Conservation (phyloP, 2,329 filamentous ascomycete genomes). For the Verticillium zaregamsianum region DNA sequence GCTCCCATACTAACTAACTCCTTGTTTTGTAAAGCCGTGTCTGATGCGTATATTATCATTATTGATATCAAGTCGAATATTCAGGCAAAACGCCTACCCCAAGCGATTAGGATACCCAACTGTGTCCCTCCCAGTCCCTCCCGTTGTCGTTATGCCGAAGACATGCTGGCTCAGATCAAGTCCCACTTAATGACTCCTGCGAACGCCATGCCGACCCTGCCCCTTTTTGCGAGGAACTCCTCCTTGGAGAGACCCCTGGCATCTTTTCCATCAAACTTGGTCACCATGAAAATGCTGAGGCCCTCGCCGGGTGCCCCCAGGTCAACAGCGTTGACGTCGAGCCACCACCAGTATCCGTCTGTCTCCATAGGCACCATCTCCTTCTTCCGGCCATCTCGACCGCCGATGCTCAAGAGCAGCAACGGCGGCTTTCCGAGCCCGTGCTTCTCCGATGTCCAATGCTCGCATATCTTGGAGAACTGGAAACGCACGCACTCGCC, state of each 20-base stretch:
- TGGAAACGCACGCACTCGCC: slow-evolving; percentile 66
- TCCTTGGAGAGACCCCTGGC: slow-evolving; percentile 44
- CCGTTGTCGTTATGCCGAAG: not conserved
- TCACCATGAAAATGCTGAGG: slow-evolving; percentile 61
- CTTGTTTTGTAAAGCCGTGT: too few species aligned
- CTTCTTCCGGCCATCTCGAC: slow-evolving; percentile 61
- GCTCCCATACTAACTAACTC: too few species aligned
- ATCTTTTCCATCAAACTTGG: slow-evolving; percentile 38
- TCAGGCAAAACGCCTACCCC: not conserved
- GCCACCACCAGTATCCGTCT: slow-evolving; percentile 79
- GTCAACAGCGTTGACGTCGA: slow-evolving; percentile 64
- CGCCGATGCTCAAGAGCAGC: slow-evolving; percentile 65
- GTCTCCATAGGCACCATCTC: slow-evolving; percentile 68
- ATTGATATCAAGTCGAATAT: too few species aligned
- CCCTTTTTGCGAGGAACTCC: slow-evolving; percentile 39
- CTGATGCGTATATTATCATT: too few species aligned
- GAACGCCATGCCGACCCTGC: slow-evolving; percentile 40
- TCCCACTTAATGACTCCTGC: slow-evolving; percentile 45
- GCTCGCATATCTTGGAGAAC: slow-evolving; percentile 73
- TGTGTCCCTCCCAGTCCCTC: not conserved
- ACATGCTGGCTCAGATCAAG: slow-evolving; percentile 28
- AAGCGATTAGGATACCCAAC: not conserved
- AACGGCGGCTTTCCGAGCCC: slow-evolving; percentile 63
- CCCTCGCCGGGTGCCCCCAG: slow-evolving; percentile 67
- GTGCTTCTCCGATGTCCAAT: slow-evolving; percentile 72